Evolutionary conservation across 805 yeast species (phyloP).

Genomic region (Starmerella vaccinii): DNA sequence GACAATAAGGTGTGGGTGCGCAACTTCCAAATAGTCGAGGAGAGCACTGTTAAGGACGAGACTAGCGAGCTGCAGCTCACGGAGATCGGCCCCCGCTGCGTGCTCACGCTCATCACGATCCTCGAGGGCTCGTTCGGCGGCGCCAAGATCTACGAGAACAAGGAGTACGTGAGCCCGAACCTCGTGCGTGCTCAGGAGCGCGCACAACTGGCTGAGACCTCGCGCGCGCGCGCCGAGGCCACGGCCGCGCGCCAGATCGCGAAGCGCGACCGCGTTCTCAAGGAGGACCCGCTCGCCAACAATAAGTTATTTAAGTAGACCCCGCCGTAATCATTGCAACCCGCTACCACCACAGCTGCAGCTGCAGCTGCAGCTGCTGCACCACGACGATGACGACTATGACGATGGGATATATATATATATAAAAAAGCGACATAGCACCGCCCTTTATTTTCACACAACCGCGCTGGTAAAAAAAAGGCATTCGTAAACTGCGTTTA

Average conservation of each 20-base stretch:
- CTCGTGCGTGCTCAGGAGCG: slow-evolving; percentile 80
- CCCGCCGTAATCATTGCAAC: neutral
- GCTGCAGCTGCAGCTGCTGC: neutral
- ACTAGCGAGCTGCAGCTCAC: slow-evolving; percentile 63
- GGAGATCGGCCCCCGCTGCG: slow-evolving; percentile 95
- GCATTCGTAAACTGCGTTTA: neutral
- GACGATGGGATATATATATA: too few relatives aligned
- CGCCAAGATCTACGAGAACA: slow-evolving; percentile 93
- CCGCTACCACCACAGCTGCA: neutral
- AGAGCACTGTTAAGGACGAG: slow-evolving; percentile 28
- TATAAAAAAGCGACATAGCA: too few relatives aligned
- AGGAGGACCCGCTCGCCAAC: slow-evolving; percentile 71
- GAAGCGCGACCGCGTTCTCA: slow-evolving; percentile 62
- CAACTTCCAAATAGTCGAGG: slow-evolving; percentile 77
- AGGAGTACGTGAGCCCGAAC: slow-evolving; percentile 93
- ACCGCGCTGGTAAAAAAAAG: too few relatives aligned
- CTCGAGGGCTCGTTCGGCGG: slow-evolving; percentile 97
- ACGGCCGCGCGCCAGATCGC: slow-evolving; percentile 65
- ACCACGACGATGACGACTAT: too few relatives aligned
- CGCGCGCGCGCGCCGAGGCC: slow-evolving; percentile 67
- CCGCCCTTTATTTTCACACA: too few relatives aligned
- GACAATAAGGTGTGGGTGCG: slow-evolving; percentile 94
- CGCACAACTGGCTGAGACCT: slow-evolving; percentile 69
- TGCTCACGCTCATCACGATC: slow-evolving; percentile 79
- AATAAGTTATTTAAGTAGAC: slow-evolving; percentile 56